phyloP scores from a whole-genome alignment of 164 flowering plant genomes.

The Warburgia ugandensis region DNA sequence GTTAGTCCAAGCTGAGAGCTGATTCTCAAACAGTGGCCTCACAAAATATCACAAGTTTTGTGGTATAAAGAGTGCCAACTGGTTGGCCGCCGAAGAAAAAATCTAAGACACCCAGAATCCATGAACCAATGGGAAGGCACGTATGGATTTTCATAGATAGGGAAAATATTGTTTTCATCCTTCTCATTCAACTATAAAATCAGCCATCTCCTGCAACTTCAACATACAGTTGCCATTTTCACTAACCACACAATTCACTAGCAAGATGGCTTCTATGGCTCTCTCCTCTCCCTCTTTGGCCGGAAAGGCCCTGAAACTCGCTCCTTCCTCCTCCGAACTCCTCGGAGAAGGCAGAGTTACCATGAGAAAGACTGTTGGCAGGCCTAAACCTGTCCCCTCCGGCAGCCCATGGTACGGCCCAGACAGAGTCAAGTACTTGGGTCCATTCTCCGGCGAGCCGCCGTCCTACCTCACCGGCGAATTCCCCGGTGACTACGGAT shows the following conservation, averaged over 20 bases:
- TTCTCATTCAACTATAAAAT: too few species aligned
- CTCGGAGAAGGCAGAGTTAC: too few species aligned
- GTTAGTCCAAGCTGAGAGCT: too few species aligned
- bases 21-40: too few species aligned
- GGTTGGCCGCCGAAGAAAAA: background rate
- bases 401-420: too few species aligned
- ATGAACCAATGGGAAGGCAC: background rate
- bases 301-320: too few species aligned
- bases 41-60: background rate
- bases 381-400: background rate
- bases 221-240: too few species aligned
- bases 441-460: slow-evolving; percentile 4
- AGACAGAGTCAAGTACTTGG: background rate
- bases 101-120: background rate
- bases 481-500: slow-evolving; percentile 12
- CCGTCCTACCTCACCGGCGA: slow-evolving; percentile 13
- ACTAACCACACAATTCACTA: too few species aligned
- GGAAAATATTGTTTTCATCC: background rate
- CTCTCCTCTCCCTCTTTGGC: too few species aligned
- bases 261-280: background rate
- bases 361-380: background rate
- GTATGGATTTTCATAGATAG: background rate
- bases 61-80: background rate
- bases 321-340: too few species aligned
- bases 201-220: too few species aligned